A percentile compares a stretch with the other conserved stretches of the same genome.
These are phyloP conservation scores for Syzygium syzygioides DNA, from an alignment of 441 rosid species.

Conservation along the genomic window DNA sequence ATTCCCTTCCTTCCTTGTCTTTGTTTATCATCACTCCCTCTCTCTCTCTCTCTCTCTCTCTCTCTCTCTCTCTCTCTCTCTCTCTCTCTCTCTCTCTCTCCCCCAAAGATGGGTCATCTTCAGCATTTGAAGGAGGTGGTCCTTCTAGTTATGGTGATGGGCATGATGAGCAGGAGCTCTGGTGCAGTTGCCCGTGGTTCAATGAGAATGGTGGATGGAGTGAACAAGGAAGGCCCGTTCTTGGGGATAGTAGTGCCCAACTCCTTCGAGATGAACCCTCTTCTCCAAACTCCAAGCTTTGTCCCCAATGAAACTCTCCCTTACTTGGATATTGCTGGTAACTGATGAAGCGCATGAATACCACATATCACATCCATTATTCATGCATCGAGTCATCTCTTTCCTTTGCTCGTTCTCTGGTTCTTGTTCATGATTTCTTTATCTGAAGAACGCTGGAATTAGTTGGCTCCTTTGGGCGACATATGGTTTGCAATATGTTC, in stretches of 20 bases:
- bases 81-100: not conserved
- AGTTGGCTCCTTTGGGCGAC: not conserved
- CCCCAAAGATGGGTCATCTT: not conserved
- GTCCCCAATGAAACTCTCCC: slow-evolving; percentile 26
- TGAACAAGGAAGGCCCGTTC: slow-evolving; percentile 45
- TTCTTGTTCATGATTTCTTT: not conserved
- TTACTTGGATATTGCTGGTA: slow-evolving; percentile 51
- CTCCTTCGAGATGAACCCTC: slow-evolving; percentile 69
- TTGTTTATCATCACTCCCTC: not conserved
- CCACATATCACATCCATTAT: no score
- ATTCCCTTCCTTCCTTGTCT: not conserved
- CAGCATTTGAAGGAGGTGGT: not conserved
- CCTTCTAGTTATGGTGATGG: not conserved
- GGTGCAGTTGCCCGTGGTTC: slow-evolving; percentile 3
- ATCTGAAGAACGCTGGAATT: not conserved
- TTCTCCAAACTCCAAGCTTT: slow-evolving; percentile 46
- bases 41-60: not conserved
- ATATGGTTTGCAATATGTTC: not conserved
- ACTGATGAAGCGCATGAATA: no score
- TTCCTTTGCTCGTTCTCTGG: not conserved
- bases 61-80: not conserved
- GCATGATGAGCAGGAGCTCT: not conserved
- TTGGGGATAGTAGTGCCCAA: slow-evolving; percentile 64
- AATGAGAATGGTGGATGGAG: slow-evolving; percentile 18
- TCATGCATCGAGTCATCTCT: not conserved